Conservation (phyloP, 2,329 filamentous ascomycete species). For the Delphinella strobiligena region DNA sequence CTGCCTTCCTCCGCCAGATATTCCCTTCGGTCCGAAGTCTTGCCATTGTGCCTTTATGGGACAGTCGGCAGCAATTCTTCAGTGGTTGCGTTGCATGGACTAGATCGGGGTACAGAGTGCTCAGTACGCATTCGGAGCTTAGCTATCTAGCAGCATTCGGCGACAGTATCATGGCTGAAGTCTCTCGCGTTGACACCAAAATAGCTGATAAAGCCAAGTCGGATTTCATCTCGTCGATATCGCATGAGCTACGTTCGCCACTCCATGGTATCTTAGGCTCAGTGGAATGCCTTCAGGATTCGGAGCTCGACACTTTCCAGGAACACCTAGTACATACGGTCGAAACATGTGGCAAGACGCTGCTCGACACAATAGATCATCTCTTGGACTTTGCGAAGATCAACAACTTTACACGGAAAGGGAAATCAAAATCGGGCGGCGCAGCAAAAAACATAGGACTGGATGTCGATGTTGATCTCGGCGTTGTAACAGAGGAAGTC, state of each 20-base stretch:
- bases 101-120: conserved; percentile 24
- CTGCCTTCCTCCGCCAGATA: conserved; percentile 2
- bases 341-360: conserved; percentile 23
- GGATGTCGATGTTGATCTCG: conserved; percentile 7
- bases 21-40: conserved; percentile 33
- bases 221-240: conserved; percentile 38
- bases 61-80: conserved; percentile 20
- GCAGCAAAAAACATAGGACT: conserved; percentile 3
- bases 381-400: conserved; percentile 30
- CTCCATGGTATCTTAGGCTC: conserved; percentile 34
- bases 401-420: conserved; percentile 17
- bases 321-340: conserved; percentile 32
- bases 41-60: conserved; percentile 37
- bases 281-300: conserved; percentile 35
- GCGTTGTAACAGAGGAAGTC: conserved; percentile 8
- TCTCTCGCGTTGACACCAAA: conserved; percentile 25
- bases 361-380: conserved; percentile 23
- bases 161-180: conserved; percentile 27
- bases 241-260: conserved; percentile 37
- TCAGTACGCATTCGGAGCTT: conserved; percentile 23
- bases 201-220: conserved; percentile 35
- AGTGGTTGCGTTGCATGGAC: conserved; percentile 24
- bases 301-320: conserved; percentile 27
- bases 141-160: conserved; percentile 30
- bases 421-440: conserved; percentile 11